Evolutionary conservation across 805 yeast species (phyloP), one percentile per base, ranked within the genome.

Genomic region (Lipomyces kockii): DNA sequence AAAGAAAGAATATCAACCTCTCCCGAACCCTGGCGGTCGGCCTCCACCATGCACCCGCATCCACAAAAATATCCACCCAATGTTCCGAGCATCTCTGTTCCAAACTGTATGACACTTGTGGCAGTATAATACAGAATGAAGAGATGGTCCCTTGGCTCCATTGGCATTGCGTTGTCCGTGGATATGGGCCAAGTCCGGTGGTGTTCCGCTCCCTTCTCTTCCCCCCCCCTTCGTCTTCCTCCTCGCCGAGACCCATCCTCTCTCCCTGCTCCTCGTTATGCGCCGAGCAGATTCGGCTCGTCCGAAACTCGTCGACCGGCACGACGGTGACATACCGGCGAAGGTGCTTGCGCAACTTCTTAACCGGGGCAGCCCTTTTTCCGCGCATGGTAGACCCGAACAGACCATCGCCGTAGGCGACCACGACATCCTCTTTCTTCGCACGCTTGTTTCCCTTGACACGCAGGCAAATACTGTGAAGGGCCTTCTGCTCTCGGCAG

Each of bases 401-500:
- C 46, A 4, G 46, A 17, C 46, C 46, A 2, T 39, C 46, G 46
- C 46, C 46, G 3, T 39, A 17, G 46, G 46, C 46, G n/a, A 39
- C 46, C 20, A 39, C 46, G 46, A 39, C 46, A 17, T 39, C 46
- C 46, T 39, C 46, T 39, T 39, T 39, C n/a, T 39, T 39, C 6
- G 46, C 46, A 2, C 46, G 1, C 46, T 39, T 39, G n/a, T 39
- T 39, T 39, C 46, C 46, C 46, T 39, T 39, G 46, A 39, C 11
- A 5, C 46, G 46, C 46, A 39, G 1, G n/a, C 46, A 39, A 39
- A 39, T 17, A 17, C n/a, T 17, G n/a, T 39, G 46, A 39, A 39
- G 46, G n/a, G 46, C 46, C 46, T 39, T 39, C 46, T 39, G 46
- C 46, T 39, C 46, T 39, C 46, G 46, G 46, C 46, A 39, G 46